Percentiles rank a stretch among this genome's conserved stretches.
phyloP scores from a whole-genome alignment of 108 stramenopile genomes.

The Pseudonitzschia delicatissima region DNA sequence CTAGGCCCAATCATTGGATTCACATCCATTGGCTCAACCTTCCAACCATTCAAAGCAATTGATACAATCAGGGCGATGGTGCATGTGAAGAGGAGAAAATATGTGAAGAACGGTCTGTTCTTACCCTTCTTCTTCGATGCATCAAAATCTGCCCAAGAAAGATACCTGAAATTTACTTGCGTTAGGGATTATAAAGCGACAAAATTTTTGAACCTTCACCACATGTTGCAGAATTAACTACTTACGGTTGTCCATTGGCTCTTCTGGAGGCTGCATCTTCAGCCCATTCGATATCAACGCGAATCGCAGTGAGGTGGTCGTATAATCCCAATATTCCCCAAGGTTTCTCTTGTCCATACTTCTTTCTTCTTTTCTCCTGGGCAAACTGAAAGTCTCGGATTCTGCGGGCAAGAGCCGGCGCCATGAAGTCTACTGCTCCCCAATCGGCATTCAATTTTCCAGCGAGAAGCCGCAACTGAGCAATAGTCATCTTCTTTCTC shows the following conservation, averaged over 20 bases:
- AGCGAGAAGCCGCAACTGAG: constrained; percentile 69
- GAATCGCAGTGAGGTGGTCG: constrained; percentile 65
- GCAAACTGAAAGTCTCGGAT: constrained; percentile 88
- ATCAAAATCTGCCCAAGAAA: constrained; percentile 83
- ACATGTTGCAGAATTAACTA: constrained; percentile 11
- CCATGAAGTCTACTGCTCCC: constrained; percentile 56
- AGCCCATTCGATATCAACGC: constrained; percentile 86
- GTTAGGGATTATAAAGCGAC: neutral
- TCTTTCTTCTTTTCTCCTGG: constrained; percentile 79
- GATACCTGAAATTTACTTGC: constrained; percentile 44
- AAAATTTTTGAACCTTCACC: neutral
- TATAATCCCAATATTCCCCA: constrained; percentile 87
- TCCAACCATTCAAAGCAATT: constrained; percentile 80
- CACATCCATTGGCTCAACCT: constrained; percentile 69
- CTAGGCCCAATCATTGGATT: constrained; percentile 88
- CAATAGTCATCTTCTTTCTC: constrained; percentile 67
- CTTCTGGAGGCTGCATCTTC: constrained; percentile 86
- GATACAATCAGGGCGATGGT: constrained; percentile 67
- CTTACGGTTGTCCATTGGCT: constrained; percentile 61
- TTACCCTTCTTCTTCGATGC: constrained; percentile 48
- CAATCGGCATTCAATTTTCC: constrained; percentile 77
- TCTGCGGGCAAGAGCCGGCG: constrained; percentile 69
- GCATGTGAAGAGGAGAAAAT: constrained; percentile 58
- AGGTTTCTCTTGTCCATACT: constrained; percentile 75
- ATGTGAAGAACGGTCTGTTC: constrained; percentile 79